A percentile compares a stretch with the other conserved stretches of the same genome.
Evolutionary conservation across 2,329 filamentous ascomycete genomes (phyloP).

Genomic region (Dothideomycetes sp.): DNA sequence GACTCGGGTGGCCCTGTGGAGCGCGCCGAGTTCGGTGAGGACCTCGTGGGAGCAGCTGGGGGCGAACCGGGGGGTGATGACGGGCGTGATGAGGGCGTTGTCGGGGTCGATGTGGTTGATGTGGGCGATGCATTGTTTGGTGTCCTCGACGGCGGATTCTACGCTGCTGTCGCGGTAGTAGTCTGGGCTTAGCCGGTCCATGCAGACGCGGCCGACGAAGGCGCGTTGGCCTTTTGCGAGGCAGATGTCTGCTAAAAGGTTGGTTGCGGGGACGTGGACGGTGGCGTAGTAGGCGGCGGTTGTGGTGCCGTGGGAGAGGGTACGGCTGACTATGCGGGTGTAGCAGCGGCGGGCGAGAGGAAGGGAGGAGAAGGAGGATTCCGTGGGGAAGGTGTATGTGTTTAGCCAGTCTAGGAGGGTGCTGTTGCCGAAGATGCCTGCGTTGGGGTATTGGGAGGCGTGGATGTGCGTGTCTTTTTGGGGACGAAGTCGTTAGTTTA

Average conservation of each 20-base stretch:
- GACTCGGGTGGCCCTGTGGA: slow-evolving; percentile 52
- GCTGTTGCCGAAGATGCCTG: slow-evolving; percentile 84
- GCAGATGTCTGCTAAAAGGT: slow-evolving; percentile 77
- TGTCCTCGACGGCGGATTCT: slow-evolving; percentile 45
- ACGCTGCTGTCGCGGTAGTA: slow-evolving; percentile 69
- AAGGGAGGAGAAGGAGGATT: slow-evolving; percentile 59
- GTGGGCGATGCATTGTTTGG: slow-evolving; percentile 39
- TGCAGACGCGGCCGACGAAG: slow-evolving; percentile 87
- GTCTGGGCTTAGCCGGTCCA: slow-evolving; percentile 68
- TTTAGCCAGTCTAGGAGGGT: slow-evolving; percentile 90
- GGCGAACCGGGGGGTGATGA: slow-evolving; percentile 62
- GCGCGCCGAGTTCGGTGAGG: slow-evolving; percentile 51
- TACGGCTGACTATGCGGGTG: slow-evolving; percentile 63
- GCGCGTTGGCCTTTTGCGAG: slow-evolving; percentile 72
- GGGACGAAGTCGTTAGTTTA: too few species aligned
- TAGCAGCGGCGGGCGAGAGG: slow-evolving; percentile 61
- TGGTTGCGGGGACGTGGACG: slow-evolving; percentile 76
- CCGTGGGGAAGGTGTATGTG: slow-evolving; percentile 89
- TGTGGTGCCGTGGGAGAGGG: slow-evolving; percentile 82
- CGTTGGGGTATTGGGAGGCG: slow-evolving; percentile 88
- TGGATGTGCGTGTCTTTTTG: slow-evolving; percentile 92
- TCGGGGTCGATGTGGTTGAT: slow-evolving; percentile 55
- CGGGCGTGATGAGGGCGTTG: slow-evolving; percentile 57
- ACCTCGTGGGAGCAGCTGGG: slow-evolving; percentile 42
- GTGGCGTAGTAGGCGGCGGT: slow-evolving; percentile 94